phyloP scores from a whole-genome alignment of 495 filamentous ascomycete genomes.

The Lentithecium fluviatile region DNA sequence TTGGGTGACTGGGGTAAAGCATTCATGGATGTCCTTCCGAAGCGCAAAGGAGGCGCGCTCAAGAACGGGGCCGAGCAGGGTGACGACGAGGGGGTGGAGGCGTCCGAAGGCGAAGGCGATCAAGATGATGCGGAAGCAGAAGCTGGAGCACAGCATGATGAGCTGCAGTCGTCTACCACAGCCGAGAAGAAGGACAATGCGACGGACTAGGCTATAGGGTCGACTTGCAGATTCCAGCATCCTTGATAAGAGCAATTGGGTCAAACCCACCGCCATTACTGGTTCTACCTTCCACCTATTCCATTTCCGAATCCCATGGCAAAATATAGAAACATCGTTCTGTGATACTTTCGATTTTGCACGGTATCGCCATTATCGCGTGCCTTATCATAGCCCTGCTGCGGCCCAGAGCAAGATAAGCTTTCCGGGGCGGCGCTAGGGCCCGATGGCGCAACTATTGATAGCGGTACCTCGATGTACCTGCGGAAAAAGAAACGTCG shows the following conservation, averaged over 20 bases:
- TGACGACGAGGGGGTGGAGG: constrained; percentile 12
- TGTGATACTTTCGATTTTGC: too few relatives aligned
- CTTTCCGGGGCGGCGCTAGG: constrained; percentile 26
- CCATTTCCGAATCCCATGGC: too few relatives aligned
- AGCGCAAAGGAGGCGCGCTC: constrained; percentile 72
- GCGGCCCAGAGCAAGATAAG: constrained; percentile 21
- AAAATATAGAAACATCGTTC: too few relatives aligned
- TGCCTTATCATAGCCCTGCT: neutral
- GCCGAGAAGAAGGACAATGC: too few relatives aligned
- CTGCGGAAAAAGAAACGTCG: constrained; percentile 15
- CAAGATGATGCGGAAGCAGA: constrained; percentile 8
- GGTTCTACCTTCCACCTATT: too few relatives aligned
- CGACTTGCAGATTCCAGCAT: too few relatives aligned
- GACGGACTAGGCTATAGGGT: too few relatives aligned
- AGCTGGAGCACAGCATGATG: neutral
- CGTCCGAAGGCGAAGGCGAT: neutral
- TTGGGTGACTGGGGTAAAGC: constrained; percentile 84
- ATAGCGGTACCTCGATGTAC: constrained; percentile 1
- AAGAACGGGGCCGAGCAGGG: constrained; percentile 38
- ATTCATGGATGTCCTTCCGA: constrained; percentile 82
- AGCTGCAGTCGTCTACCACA: too few relatives aligned
- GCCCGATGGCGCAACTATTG: constrained; percentile 1
- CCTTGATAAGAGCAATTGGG: too few relatives aligned
- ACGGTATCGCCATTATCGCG: neutral
- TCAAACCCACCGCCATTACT: too few relatives aligned